Percentiles rank a stretch among this genome's conserved stretches.
These are phyloP conservation scores for Lathyrus aphaca DNA, from an alignment of 306 rosid genomes.

Conservation along the genomic window DNA sequence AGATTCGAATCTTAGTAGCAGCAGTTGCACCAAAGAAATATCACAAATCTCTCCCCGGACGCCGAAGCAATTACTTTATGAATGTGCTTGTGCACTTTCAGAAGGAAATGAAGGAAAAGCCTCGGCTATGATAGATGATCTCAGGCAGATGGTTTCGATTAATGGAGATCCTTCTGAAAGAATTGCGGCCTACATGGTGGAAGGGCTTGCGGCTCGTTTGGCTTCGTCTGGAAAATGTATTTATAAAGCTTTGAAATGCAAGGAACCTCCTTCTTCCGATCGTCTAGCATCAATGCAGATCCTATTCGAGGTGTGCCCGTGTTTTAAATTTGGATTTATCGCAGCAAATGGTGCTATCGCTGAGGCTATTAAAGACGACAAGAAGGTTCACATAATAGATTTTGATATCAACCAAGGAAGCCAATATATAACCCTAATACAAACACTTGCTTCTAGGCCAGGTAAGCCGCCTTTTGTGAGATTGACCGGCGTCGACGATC, in stretches of 20 bases:
- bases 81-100: slow-evolving; percentile 75
- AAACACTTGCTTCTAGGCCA: slow-evolving; percentile 62
- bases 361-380: slow-evolving; percentile 77
- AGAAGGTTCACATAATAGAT: slow-evolving; percentile 77
- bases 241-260: slow-evolving; percentile 82
- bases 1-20: slow-evolving; percentile 63
- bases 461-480: slow-evolving; percentile 68
- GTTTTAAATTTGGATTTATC: slow-evolving; percentile 86
- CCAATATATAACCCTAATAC: slow-evolving; percentile 83
- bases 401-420: slow-evolving; percentile 92
- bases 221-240: slow-evolving; percentile 73
- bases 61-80: slow-evolving; percentile 70
- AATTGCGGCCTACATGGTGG: slow-evolving; percentile 97
- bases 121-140: slow-evolving; percentile 64
- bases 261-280: slow-evolving; percentile 89
- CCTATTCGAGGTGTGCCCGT: slow-evolving; percentile 92
- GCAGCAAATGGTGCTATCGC: slow-evolving; percentile 84
- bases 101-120: slow-evolving; percentile 70
- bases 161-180: slow-evolving; percentile 90
- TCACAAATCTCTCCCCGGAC: slow-evolving; percentile 53
- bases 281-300: slow-evolving; percentile 98
- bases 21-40: slow-evolving; percentile 66
- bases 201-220: slow-evolving; percentile 91
- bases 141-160: slow-evolving; percentile 77
- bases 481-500: slow-evolving; percentile 88